Percentiles rank a stretch among this genome's conserved stretches.
These are phyloP conservation scores for Calonectria multiphialidica DNA, from an alignment of 2,329 filamentous ascomycete genomes.

Conservation along the genomic window DNA sequence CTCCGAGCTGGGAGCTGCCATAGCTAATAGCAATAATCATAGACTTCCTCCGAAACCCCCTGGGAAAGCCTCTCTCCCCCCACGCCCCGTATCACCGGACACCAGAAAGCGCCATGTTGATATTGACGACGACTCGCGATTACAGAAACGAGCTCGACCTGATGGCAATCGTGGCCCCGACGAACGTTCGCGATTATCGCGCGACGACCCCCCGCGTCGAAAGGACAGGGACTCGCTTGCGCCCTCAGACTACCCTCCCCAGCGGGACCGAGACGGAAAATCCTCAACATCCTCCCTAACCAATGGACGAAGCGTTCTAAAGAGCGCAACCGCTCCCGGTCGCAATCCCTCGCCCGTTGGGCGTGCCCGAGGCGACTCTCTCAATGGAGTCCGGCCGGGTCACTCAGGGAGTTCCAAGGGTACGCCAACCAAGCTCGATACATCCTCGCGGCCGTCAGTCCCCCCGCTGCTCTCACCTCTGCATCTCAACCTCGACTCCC, in stretches of 20 bases:
- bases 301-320: slow-evolving; percentile 53
- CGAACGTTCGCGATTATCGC: slow-evolving; percentile 46
- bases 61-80: slow-evolving; percentile 45
- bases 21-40: slow-evolving; percentile 29
- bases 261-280: slow-evolving; percentile 43
- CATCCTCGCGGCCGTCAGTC: slow-evolving; percentile 53
- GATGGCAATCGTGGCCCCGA: slow-evolving; percentile 51
- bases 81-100: slow-evolving; percentile 56
- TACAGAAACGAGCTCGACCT: slow-evolving; percentile 60
- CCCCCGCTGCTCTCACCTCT: slow-evolving; percentile 67
- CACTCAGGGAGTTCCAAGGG: slow-evolving; percentile 48
- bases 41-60: slow-evolving; percentile 54
- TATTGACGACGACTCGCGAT: slow-evolving; percentile 56
- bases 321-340: slow-evolving; percentile 40
- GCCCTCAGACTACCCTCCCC: slow-evolving; percentile 44
- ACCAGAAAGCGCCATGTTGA: slow-evolving; percentile 62
- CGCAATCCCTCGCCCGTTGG: slow-evolving; percentile 51
- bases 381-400: slow-evolving; percentile 57
- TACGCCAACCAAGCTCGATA: slow-evolving; percentile 54
- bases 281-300: slow-evolving; percentile 44
- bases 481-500: slow-evolving; percentile 58
- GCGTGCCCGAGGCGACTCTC: slow-evolving; percentile 54
- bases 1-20: neutral
- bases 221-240: slow-evolving; percentile 46
- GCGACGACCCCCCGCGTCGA: slow-evolving; percentile 49